Conservation (phyloP, 2,329 filamentous ascomycete species). For the Aureobasidium lini region DNA sequence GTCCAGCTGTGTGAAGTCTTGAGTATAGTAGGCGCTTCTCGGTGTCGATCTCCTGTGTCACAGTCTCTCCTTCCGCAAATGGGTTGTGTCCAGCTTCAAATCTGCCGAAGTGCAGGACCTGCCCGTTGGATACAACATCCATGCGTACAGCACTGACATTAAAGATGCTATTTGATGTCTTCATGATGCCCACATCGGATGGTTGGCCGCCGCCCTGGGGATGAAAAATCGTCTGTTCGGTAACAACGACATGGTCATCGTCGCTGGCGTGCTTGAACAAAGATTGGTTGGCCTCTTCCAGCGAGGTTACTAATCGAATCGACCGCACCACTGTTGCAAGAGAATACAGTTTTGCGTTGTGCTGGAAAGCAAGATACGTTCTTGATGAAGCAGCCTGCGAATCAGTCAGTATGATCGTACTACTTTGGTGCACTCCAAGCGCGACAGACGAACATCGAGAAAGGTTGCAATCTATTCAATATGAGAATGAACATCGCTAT, state of each 20-base stretch:
- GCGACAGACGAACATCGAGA: too few species aligned
- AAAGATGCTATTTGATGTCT: constrained; percentile 9
- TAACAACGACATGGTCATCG: constrained; percentile 13
- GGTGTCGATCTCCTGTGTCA: constrained; percentile 53
- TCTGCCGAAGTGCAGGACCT: constrained; percentile 18
- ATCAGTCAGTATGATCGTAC: not conserved
- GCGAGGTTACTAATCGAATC: not conserved
- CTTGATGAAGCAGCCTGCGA: not conserved
- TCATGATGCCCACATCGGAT: constrained; percentile 17
- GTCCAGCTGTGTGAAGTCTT: constrained; percentile 65
- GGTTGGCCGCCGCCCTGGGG: constrained; percentile 20
- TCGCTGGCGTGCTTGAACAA: constrained; percentile 14
- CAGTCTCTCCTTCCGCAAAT: constrained; percentile 17
- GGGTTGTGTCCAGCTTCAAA: constrained; percentile 10
- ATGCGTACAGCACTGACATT: constrained; percentile 17
- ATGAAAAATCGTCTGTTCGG: constrained; percentile 19
- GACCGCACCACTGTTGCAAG: not conserved
- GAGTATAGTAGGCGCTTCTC: constrained; percentile 57
- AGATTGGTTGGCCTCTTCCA: constrained; percentile 10
- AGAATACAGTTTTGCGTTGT: constrained; percentile 9
- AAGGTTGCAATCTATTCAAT: too few species aligned
- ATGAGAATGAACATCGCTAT: too few species aligned
- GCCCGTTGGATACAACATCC: constrained; percentile 3
- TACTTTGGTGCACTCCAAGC: too few species aligned
- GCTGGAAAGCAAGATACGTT: constrained; percentile 9